phyloP scores from a whole-genome alignment of 2,329 filamentous ascomycete species.

The Penicillium sp. region DNA sequence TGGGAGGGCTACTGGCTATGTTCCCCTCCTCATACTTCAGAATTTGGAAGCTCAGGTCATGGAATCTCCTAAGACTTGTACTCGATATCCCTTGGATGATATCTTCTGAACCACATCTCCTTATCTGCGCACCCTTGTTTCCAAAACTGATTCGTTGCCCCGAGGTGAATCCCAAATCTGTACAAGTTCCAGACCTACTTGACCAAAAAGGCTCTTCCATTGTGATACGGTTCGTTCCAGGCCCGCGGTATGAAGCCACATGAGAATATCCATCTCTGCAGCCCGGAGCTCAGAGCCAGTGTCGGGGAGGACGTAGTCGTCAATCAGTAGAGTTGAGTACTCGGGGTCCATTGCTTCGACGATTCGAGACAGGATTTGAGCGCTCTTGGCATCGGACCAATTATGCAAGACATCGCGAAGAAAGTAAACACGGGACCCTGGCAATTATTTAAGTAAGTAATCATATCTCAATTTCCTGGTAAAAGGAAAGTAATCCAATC shows the following conservation, averaged over 20 bases:
- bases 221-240: constrained; percentile 48
- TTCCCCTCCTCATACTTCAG: too few relatives aligned
- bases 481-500: neutral
- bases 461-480: too few relatives aligned
- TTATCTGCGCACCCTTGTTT: neutral
- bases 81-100: neutral
- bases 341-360: constrained; percentile 43
- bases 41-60: neutral
- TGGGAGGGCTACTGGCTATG: neutral
- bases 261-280: constrained; percentile 48
- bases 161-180: constrained; percentile 17
- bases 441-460: neutral
- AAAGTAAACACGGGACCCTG: constrained; percentile 43
- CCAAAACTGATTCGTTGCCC: constrained; percentile 2
- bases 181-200: constrained; percentile 38
- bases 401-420: constrained; percentile 47
- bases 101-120: neutral
- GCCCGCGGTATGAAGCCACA: constrained; percentile 46
- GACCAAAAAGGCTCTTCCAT: constrained; percentile 42
- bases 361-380: constrained; percentile 37
- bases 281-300: constrained; percentile 34
- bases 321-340: constrained; percentile 51
- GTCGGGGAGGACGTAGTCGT: constrained; percentile 49
- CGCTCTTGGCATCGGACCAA: constrained; percentile 38
- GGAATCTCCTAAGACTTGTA: neutral